Conservation (phyloP, 352 stramenopile species). For the Phytopythium chamaehyphon region DNA sequence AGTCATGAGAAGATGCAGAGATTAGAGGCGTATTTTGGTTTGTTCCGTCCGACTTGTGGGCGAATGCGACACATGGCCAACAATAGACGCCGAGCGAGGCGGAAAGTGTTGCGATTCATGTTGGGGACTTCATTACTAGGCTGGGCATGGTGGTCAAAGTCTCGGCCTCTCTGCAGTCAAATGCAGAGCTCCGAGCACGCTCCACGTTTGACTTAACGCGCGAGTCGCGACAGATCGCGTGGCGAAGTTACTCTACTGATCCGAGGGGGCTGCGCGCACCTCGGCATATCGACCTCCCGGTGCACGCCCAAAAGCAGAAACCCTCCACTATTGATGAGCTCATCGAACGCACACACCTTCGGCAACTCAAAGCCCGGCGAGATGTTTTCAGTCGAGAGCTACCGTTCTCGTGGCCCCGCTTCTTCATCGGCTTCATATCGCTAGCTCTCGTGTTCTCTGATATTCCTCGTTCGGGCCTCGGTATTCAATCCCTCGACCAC, state of each 20-base stretch:
- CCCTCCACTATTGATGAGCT: conserved; percentile 4
- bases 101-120: too few species aligned
- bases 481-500: not conserved
- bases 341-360: conserved; percentile 13
- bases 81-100: too few species aligned
- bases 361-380: conserved; percentile 14
- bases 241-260: not conserved
- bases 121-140: too few species aligned
- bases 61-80: too few species aligned
- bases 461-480: conserved; percentile 25
- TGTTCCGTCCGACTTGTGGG: too few species aligned
- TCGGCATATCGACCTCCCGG: not conserved
- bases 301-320: not conserved
- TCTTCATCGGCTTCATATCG: conserved; percentile 20
- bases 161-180: not conserved
- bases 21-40: too few species aligned
- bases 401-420: conserved; percentile 20
- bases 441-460: conserved; percentile 29
- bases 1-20: too few species aligned
- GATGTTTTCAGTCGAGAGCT: conserved; percentile 20
- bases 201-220: not conserved
- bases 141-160: not conserved
- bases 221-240: not conserved
- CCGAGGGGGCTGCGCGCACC: not conserved
- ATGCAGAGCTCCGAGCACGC: not conserved